phyloP scores from a whole-genome alignment of 2,329 filamentous ascomycete genomes.

The Tolypocladium album region DNA sequence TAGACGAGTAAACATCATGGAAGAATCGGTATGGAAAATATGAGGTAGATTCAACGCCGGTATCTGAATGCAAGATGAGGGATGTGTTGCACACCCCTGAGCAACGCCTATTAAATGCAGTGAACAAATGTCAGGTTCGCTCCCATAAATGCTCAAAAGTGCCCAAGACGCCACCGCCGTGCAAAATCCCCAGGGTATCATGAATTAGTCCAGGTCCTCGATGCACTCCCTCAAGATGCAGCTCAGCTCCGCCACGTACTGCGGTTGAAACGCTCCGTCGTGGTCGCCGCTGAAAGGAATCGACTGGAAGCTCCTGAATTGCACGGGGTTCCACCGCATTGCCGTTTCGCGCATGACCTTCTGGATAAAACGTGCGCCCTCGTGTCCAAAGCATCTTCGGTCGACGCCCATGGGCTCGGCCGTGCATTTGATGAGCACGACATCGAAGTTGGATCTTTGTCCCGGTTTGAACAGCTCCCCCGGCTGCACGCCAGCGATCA shows the following conservation, averaged over 20 bases:
- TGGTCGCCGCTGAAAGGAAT: conserved; percentile 12
- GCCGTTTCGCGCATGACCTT: conserved; percentile 9
- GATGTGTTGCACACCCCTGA: background rate
- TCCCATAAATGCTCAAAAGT: background rate
- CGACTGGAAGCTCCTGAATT: conserved; percentile 9
- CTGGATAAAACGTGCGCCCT: conserved; percentile 5
- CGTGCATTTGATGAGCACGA: conserved; percentile 11
- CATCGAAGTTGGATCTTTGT: conserved; percentile 9
- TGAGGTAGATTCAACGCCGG: background rate
- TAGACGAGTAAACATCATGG: background rate
- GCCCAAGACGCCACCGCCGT: background rate
- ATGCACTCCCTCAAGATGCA: conserved; percentile 8
- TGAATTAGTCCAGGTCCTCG: conserved; percentile 5
- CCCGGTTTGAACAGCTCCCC: conserved; percentile 8
- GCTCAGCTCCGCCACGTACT: conserved; percentile 10
- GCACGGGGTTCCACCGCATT: conserved; percentile 11
- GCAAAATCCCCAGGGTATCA: background rate
- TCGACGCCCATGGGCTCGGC: conserved; percentile 1
- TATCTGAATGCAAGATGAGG: background rate
- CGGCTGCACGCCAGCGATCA: conserved; percentile 10
- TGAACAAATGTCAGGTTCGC: background rate
- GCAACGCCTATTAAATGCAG: background rate
- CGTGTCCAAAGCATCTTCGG: background rate
- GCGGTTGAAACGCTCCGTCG: conserved; percentile 11
- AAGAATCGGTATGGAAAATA: background rate